Base-by-base conservation (phyloP, 139 green algal species). In the Desmodesmus armatus region DNA sequence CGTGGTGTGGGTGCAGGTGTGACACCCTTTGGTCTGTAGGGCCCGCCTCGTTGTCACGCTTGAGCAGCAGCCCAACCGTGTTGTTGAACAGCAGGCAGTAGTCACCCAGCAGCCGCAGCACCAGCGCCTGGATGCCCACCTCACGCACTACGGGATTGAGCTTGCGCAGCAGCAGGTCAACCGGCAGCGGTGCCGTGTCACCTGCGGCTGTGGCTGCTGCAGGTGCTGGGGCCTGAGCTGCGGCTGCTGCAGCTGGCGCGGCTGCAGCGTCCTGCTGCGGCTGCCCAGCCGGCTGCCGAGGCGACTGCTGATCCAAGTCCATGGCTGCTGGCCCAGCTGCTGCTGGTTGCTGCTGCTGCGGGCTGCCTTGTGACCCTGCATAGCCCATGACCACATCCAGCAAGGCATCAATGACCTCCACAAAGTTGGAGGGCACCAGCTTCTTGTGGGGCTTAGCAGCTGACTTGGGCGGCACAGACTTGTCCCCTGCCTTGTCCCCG, bases 341-440 rank as follows among this genome's bases (percentile, higher is more conserved):
- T 17, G 44, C 69, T n/a, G 65, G 15, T n/a, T 23, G 49, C 31
- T 49, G 76, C 53, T 66, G 41, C 65, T 39, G 27, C 44, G 41
- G 85, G 49, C 23, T 6, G 3, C 25, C 19, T 7, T 76, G 29
- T 41, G 31, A 17, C 0, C 82, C 91, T 43, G 91, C 86, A 82
- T 94, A 96, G 43, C 86, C 69, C 78, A 95, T 82, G n/a, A 96
- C 76, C 1, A 95, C 87, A 6, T 97, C 93, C 73, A 97, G 81
- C 44, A 98, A 91, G 62, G 87, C 81, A 78, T 98, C 93, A 23
- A 98, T 90, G 4, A 98, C 91, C 51, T 96, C 94, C 29, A 95
- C 89, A 87, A 97, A 96, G 80, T 71, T 93, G 70, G 84, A 66
- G 1, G 93, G 93, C 51, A 96, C 92, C 7, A 89, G 80, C 80